Conservation (phyloP, 108 stramenopile species). For the Aureococcus anophagefferens region DNA sequence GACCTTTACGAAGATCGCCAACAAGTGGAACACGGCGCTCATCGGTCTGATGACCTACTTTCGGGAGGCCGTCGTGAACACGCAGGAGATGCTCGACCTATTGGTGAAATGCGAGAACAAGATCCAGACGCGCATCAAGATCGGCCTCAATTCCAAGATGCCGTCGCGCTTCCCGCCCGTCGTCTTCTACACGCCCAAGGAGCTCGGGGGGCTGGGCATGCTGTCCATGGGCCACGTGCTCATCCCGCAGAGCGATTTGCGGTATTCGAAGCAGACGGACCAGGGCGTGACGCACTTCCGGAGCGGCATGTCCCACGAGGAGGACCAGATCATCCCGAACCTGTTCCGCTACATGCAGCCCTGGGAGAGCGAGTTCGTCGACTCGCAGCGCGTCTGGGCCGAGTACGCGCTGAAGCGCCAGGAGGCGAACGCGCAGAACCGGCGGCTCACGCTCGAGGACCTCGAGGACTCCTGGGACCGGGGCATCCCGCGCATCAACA, state of each 20-base stretch:
- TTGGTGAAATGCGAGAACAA: constrained; percentile 99
- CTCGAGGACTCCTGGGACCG: constrained; percentile 99
- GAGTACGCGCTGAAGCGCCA: constrained; percentile 99
- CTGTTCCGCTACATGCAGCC: constrained; percentile 95
- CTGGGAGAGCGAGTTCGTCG: constrained; percentile 98
- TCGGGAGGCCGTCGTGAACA: constrained; percentile 96
- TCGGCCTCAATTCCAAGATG: constrained; percentile 98
- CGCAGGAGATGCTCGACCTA: constrained; percentile 89
- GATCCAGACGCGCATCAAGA: constrained; percentile 98
- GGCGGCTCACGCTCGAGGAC: constrained; percentile 95
- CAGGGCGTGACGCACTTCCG: constrained; percentile 97
- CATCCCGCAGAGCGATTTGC: constrained; percentile 94
- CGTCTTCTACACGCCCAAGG: constrained; percentile 76
- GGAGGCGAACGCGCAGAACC: constrained; percentile 95
- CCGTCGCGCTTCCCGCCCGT: constrained; percentile 67
- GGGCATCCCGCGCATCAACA: constrained; percentile 98
- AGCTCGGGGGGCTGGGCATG: constrained; percentile 98
- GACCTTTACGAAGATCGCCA: constrained; percentile 99
- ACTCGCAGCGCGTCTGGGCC: constrained; percentile 98
- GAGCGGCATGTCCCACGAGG: constrained; percentile 92
- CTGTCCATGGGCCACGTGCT: constrained; percentile 97
- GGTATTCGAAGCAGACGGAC: constrained; percentile 97
- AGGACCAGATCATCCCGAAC: constrained; percentile 96
- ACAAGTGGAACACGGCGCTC: constrained; percentile 64
- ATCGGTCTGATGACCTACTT: constrained; percentile 88